Conservation (phyloP, 2,329 filamentous ascomycete genomes). For the Parascedosporium putredinis region DNA sequence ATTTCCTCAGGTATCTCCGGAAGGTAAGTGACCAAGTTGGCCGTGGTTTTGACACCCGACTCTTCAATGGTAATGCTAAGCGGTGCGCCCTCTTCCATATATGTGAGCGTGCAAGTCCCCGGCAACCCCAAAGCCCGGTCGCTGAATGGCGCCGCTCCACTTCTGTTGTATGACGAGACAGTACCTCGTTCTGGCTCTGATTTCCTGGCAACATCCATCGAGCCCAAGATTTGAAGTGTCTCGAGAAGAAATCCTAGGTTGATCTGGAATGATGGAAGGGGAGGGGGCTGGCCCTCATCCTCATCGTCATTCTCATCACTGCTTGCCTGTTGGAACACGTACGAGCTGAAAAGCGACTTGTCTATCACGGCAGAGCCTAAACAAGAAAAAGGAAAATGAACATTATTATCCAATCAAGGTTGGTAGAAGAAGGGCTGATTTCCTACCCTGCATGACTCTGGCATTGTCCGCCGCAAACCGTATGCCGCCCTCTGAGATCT, state of each 20-base stretch:
- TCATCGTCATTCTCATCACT: slow-evolving; percentile 19
- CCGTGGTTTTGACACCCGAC: slow-evolving; percentile 76
- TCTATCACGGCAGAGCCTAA: slow-evolving; percentile 67
- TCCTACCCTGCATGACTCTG: slow-evolving; percentile 76
- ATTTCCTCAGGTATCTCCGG: slow-evolving; percentile 69
- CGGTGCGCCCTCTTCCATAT: slow-evolving; percentile 62
- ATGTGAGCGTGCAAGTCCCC: slow-evolving; percentile 77
- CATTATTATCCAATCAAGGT: slow-evolving; percentile 7
- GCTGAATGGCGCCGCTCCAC: slow-evolving; percentile 60
- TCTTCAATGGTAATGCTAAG: slow-evolving; percentile 83
- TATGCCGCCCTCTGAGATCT: slow-evolving; percentile 76
- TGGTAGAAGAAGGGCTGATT: not conserved
- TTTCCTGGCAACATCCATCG: slow-evolving; percentile 57
- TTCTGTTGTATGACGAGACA: slow-evolving; percentile 43
- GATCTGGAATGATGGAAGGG: slow-evolving; percentile 69
- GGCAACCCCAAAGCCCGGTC: slow-evolving; percentile 73
- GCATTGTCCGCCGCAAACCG: slow-evolving; percentile 82
- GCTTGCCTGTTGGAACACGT: slow-evolving; percentile 48
- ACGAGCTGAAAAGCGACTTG: slow-evolving; percentile 79
- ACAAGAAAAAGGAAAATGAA: no score
- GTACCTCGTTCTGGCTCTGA: slow-evolving; percentile 50
- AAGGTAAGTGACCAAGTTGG: slow-evolving; percentile 81
- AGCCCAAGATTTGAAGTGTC: slow-evolving; percentile 88
- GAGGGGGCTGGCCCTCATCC: slow-evolving; percentile 27
- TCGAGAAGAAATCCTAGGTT: slow-evolving; percentile 81